These are phyloP conservation scores for Ascomycota sp. DNA, from an alignment of 2,329 filamentous ascomycete genomes.

Conservation along the genomic window DNA sequence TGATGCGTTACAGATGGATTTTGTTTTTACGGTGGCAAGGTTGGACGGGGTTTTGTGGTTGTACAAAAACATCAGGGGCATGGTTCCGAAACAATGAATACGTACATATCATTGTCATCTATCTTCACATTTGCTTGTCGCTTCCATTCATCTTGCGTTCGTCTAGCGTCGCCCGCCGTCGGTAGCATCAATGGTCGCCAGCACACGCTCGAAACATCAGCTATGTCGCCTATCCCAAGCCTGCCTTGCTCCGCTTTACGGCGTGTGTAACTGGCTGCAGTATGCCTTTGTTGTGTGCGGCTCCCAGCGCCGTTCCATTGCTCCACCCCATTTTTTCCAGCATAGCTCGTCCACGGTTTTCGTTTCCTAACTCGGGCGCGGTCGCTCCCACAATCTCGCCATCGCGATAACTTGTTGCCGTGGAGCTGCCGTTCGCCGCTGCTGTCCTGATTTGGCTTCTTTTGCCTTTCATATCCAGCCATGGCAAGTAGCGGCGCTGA, in stretches of 20 bases:
- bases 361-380: conserved; percentile 63
- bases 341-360: conserved; percentile 72
- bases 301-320: conserved; percentile 65
- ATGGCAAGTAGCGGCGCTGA: conserved; percentile 32
- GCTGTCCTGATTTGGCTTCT: conserved; percentile 10
- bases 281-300: conserved; percentile 70
- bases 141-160: no score
- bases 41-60: conserved; percentile 51
- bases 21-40: conserved; percentile 45
- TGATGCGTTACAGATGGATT: conserved; percentile 60
- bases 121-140: no score
- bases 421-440: conserved; percentile 6
- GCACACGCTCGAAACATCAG: no score
- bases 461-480: conserved; percentile 22
- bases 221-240: conserved; percentile 43
- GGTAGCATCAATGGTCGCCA: no score
- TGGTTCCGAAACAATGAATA: conserved; percentile 41
- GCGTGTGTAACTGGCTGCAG: conserved; percentile 69
- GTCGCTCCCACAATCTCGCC: conserved; percentile 75
- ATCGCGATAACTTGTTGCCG: conserved; percentile 40
- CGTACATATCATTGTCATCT: no score
- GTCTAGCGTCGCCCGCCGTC: no score
- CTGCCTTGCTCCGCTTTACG: conserved; percentile 71
- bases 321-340: conserved; percentile 97
- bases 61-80: conserved; percentile 50